phyloP scores from a whole-genome alignment of 352 stramenopile genomes.

The Globisporangium spiculum region DNA sequence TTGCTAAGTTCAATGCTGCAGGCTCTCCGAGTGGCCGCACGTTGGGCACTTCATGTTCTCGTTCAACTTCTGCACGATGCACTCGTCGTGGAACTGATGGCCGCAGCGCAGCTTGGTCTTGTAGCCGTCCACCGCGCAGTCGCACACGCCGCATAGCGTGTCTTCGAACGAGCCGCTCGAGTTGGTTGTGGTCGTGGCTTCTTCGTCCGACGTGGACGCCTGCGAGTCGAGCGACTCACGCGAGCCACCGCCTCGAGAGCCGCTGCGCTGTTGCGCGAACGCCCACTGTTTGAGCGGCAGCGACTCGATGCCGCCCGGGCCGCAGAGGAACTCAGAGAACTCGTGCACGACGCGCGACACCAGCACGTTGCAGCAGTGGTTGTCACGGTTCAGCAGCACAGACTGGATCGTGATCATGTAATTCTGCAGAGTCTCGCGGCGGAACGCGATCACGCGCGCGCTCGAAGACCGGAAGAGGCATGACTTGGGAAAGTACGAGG shows the following conservation, averaged over 20 bases:
- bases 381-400: conserved; percentile 29
- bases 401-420: conserved; percentile 34
- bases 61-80: conserved; percentile 42
- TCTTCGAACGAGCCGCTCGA: conserved; percentile 3
- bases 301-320: conserved; percentile 8
- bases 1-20: background rate
- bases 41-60: conserved; percentile 33
- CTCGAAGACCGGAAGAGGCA: conserved; percentile 28
- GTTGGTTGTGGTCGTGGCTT: conserved; percentile 8
- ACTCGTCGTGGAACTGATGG: conserved; percentile 55
- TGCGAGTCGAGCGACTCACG: conserved; percentile 22
- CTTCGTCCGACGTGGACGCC: conserved; percentile 22
- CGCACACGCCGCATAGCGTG: conserved; percentile 22
- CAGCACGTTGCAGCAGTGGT: conserved; percentile 34
- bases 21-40: conserved; percentile 19
- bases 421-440: conserved; percentile 35
- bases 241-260: conserved; percentile 4
- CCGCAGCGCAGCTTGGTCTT: conserved; percentile 31
- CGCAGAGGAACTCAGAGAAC: conserved; percentile 28
- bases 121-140: conserved; percentile 19
- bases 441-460: conserved; percentile 29
- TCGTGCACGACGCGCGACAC: conserved; percentile 25
- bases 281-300: conserved; percentile 31
- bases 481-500: conserved; percentile 43
- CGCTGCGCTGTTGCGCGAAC: conserved; percentile 20